Percentiles rank a stretch among this genome's conserved stretches.
phyloP scores from a whole-genome alignment of 2,329 filamentous ascomycete genomes.

The Paracamarosporium sp. region DNA sequence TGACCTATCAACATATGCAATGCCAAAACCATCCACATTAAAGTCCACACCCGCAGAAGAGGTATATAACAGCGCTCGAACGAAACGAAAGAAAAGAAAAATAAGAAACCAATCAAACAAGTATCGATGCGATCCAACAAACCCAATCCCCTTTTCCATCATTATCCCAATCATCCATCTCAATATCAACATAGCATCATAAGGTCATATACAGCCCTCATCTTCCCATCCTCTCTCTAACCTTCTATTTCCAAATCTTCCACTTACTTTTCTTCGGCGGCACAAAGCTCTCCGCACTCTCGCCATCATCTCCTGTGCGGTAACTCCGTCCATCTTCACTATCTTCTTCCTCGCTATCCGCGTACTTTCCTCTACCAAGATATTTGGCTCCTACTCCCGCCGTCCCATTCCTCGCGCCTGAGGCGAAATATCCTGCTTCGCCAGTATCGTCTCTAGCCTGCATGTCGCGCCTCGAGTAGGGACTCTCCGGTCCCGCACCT shows the following conservation, averaged over 20 bases:
- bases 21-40: background rate
- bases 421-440: conserved; percentile 37
- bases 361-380: conserved; percentile 38
- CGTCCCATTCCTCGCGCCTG: conserved; percentile 27
- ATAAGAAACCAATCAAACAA: background rate
- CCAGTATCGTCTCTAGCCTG: conserved; percentile 37
- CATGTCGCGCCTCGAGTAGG: conserved; percentile 37
- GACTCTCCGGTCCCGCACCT: conserved; percentile 40
- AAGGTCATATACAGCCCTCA: conserved; percentile 3
- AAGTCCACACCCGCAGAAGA: background rate
- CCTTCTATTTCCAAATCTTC: conserved; percentile 43
- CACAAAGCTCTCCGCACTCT: conserved; percentile 41
- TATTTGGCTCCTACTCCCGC: conserved; percentile 39
- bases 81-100: background rate
- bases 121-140: background rate
- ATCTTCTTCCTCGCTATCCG: conserved; percentile 36
- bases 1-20: background rate
- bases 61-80: background rate
- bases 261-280: conserved; percentile 46
- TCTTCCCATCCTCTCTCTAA: background rate
- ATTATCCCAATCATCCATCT: background rate
- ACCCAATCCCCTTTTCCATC: background rate
- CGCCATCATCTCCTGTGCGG: conserved; percentile 31
- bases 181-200: background rate
- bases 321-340: conserved; percentile 28